A percentile compares a stretch with the other conserved stretches of the same genome.
Evolutionary conservation across 495 filamentous ascomycete species (phyloP).

Genomic region (Sphaerosporella brunnea): DNA sequence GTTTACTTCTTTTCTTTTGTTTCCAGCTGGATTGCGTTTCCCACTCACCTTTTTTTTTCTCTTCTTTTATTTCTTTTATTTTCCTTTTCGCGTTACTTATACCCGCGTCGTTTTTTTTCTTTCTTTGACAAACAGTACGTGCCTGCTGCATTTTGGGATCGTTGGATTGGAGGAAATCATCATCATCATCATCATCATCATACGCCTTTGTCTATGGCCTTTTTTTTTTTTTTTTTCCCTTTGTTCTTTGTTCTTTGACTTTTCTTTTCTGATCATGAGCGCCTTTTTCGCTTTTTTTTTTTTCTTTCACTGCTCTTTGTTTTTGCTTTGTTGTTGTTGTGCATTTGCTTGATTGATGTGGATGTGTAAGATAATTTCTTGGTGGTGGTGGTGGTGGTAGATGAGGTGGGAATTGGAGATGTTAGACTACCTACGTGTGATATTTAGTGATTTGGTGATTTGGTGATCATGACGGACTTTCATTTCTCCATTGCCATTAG

Average conservation of each 20-base stretch:
- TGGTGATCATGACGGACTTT: neutral
- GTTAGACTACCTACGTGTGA: neutral
- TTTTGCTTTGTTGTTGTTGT: neutral
- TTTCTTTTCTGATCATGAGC: neutral
- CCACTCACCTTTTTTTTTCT: neutral
- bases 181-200: neutral
- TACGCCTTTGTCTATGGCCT: neutral
- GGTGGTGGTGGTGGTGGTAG: neutral
- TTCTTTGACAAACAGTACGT: constrained; percentile 1
- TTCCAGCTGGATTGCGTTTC: neutral
- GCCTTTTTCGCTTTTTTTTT: neutral
- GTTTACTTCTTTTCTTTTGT: constrained; percentile 1
- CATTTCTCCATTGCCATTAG: too few species aligned
- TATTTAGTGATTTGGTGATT: neutral
- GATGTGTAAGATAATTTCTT: neutral
- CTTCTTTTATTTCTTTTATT: neutral
- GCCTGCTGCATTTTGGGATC: neutral
- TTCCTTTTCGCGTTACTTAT: constrained; percentile 6
- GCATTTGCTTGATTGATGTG: neutral
- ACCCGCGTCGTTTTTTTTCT: neutral
- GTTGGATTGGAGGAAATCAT: too few species aligned
- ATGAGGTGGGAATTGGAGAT: neutral
- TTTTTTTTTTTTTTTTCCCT: constrained; percentile 8
- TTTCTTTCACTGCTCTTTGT: neutral
- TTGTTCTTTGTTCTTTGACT: constrained; percentile 1